Evolutionary conservation across 2,329 filamentous ascomycete genomes (phyloP).

Genomic region (Madurella mycetomatis): DNA sequence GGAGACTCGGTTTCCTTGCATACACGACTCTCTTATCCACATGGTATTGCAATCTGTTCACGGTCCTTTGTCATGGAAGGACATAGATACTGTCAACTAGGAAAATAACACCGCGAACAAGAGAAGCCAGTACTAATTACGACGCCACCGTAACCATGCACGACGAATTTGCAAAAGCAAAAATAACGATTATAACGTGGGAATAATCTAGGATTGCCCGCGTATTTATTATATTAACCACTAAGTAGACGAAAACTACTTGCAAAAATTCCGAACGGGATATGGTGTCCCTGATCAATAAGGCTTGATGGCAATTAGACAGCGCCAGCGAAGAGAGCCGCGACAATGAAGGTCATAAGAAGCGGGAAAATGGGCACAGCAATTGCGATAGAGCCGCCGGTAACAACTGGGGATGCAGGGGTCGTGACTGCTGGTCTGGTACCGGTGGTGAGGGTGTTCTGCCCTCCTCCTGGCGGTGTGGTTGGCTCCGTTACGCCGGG

Average conservation of each 20-base stretch:
- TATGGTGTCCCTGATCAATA: not conserved
- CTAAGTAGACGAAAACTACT: not conserved
- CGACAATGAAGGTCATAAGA: not conserved
- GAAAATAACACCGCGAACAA: too few species aligned
- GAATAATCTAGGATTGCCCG: too few species aligned
- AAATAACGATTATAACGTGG: too few species aligned
- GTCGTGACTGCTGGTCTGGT: not conserved
- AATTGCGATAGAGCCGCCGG: not conserved
- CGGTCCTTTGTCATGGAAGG: too few species aligned
- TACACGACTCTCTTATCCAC: too few species aligned
- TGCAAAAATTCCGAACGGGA: not conserved
- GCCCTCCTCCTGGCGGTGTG: conserved; percentile 1
- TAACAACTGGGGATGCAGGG: not conserved
- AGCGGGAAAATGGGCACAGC: not conserved
- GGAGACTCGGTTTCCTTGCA: too few species aligned
- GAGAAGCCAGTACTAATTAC: too few species aligned
- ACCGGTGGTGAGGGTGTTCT: not conserved
- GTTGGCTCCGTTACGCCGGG: conserved; percentile 10
- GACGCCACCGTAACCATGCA: too few species aligned
- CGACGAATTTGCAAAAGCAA: too few species aligned
- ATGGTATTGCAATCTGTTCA: too few species aligned
- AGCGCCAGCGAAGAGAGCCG: not conserved
- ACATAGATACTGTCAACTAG: too few species aligned
- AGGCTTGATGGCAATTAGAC: not conserved
- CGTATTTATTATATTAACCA: not conserved